A percentile compares a stretch with the other conserved stretches of the same genome.
These are phyloP conservation scores for Scleroderma citrinum DNA, from an alignment of 768 basidiomycete genomes.

Conservation along the genomic window DNA sequence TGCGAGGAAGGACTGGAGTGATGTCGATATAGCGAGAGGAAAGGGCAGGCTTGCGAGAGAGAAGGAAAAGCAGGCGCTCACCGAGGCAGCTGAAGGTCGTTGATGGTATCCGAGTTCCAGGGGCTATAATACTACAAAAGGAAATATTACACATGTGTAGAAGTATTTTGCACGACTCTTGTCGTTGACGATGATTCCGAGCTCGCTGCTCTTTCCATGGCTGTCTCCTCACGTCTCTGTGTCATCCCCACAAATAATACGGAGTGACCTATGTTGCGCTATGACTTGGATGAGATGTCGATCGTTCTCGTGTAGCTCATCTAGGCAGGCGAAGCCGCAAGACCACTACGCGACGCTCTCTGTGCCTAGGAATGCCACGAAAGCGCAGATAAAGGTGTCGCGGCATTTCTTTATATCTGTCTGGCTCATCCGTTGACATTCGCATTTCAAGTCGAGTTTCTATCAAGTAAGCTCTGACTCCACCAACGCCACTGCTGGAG, in stretches of 20 bases:
- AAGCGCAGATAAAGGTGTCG: slow-evolving; percentile 28
- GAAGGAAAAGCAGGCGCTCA: slow-evolving; percentile 34
- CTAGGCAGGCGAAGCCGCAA: slow-evolving; percentile 6
- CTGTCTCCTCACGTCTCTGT: not conserved
- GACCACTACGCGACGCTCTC: slow-evolving; percentile 27
- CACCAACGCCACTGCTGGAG: no score
- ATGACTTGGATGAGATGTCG: not conserved
- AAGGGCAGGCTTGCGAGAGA: slow-evolving; percentile 71
- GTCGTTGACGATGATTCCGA: not conserved
- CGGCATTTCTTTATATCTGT: not conserved
- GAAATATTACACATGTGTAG: not conserved
- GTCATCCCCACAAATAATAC: not conserved
- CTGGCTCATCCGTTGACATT: slow-evolving; percentile 2
- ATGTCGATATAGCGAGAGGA: slow-evolving; percentile 64
- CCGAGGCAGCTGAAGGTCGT: not conserved
- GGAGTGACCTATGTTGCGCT: not conserved
- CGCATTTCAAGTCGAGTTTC: slow-evolving; percentile 19
- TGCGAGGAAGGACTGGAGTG: slow-evolving; percentile 53
- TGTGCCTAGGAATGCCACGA: slow-evolving; percentile 24
- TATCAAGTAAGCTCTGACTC: slow-evolving; percentile 20
- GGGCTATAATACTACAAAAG: not conserved
- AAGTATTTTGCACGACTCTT: not conserved
- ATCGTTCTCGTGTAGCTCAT: slow-evolving; percentile 17
- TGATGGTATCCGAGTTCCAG: not conserved
- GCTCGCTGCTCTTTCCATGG: not conserved